Evolutionary conservation across 352 stramenopile genomes (phyloP).

Genomic region (Saprolegnia parasitica): DNA sequence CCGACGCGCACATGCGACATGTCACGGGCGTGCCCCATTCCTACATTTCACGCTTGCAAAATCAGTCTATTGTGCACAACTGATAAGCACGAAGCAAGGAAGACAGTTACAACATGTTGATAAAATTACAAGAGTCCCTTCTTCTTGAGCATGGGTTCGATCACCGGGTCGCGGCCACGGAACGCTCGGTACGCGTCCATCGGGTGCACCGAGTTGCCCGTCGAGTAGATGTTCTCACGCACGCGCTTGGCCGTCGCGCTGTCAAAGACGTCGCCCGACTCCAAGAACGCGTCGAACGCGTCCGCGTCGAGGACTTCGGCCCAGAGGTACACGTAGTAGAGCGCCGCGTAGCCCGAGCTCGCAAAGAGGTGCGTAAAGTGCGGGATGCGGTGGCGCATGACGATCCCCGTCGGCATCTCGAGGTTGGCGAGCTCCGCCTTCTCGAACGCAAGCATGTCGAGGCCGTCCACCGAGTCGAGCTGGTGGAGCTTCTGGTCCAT

Average conservation of each 20-base stretch:
- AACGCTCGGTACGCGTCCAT: slow-evolving; percentile 53
- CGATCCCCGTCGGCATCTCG: slow-evolving; percentile 56
- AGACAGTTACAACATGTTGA: no score
- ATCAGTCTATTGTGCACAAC: no score
- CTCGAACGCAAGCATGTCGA: slow-evolving; percentile 32
- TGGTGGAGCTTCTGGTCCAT: slow-evolving; percentile 76
- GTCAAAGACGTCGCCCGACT: slow-evolving; percentile 52
- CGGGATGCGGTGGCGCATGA: slow-evolving; percentile 81
- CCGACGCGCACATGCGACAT: no score
- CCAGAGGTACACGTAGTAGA: slow-evolving; percentile 91
- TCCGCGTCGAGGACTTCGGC: slow-evolving; percentile 85
- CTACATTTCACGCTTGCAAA: no score
- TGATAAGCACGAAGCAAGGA: no score
- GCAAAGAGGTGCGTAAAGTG: slow-evolving; percentile 78
- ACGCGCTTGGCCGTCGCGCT: slow-evolving; percentile 36
- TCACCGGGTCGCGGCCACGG: slow-evolving; percentile 52
- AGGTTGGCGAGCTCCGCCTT: slow-evolving; percentile 74
- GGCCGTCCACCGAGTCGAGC: slow-evolving; percentile 37
- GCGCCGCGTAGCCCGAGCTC: slow-evolving; percentile 67
- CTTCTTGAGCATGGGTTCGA: slow-evolving; percentile 60
- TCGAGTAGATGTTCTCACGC: slow-evolving; percentile 47
- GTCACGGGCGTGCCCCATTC: no score
- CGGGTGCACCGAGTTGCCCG: slow-evolving; percentile 47
- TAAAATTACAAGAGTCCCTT: slow-evolving; percentile 43
- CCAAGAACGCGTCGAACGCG: slow-evolving; percentile 54